Conservation (phyloP, 345 rosid species). For the Eucalyptus brandiana region DNA sequence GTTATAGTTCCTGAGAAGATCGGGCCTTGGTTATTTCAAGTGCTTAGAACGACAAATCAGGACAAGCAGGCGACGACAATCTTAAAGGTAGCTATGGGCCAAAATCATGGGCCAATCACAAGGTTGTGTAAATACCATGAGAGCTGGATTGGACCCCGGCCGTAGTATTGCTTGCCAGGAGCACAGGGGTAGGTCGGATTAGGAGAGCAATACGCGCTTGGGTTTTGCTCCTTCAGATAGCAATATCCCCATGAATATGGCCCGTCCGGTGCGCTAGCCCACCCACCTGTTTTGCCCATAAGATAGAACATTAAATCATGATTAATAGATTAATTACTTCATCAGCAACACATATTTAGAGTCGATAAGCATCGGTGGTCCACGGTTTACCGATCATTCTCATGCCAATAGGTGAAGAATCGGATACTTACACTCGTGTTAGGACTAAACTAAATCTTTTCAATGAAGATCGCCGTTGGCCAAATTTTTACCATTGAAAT, state of each 20-base stretch:
- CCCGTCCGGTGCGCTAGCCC: conserved; percentile 53
- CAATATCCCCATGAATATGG: conserved; percentile 72
- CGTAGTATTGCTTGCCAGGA: conserved; percentile 42
- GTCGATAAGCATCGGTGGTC: neutral
- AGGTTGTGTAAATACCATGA: conserved; percentile 11
- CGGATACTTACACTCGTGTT: neutral
- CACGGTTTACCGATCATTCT: neutral
- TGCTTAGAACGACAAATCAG: neutral
- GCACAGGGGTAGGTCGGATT: conserved; percentile 39
- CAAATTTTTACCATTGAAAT: neutral
- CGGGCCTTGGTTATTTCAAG: neutral
- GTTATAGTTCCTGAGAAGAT: conserved; percentile 42
- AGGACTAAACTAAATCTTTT: neutral
- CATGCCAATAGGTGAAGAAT: neutral
- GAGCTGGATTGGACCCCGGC: conserved; percentile 65
- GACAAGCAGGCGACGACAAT: neutral
- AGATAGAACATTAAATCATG: neutral
- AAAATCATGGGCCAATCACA: neutral
- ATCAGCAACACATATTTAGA: neutral
- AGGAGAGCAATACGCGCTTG: conserved; percentile 27
- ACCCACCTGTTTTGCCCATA: conserved; percentile 18
- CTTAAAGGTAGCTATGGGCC: neutral
- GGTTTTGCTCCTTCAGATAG: conserved; percentile 31
- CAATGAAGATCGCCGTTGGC: neutral
- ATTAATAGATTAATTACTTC: neutral